Conservation (phyloP, 768 basidiomycete species). For the Kwoniella sp. region DNA sequence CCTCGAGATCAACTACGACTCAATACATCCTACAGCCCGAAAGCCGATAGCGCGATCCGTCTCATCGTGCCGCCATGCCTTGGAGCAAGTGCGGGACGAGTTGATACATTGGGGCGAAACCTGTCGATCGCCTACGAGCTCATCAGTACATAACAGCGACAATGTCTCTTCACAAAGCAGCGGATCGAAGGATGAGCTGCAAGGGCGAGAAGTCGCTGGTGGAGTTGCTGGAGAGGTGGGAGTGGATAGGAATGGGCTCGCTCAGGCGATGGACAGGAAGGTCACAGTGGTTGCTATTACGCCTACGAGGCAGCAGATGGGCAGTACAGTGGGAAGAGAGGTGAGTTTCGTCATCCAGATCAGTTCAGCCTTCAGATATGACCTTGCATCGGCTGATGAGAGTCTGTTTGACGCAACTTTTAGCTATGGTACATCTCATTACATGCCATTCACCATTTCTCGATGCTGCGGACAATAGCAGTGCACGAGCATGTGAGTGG, state of each 20-base stretch:
- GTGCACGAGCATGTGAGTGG: conserved; percentile 48
- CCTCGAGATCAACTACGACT: conserved; percentile 45
- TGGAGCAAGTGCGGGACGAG: conserved; percentile 25
- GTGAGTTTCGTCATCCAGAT: too few species aligned
- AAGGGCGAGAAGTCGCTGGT: neutral
- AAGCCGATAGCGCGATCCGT: conserved; percentile 31
- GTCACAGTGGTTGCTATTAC: conserved; percentile 47
- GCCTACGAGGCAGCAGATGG: conserved; percentile 44
- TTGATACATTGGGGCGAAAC: conserved; percentile 31
- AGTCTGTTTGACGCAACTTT: conserved; percentile 5
- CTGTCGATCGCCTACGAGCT: neutral
- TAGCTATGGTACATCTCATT: conserved; percentile 51
- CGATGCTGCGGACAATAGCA: conserved; percentile 51
- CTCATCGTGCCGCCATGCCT: conserved; percentile 28
- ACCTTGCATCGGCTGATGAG: neutral
- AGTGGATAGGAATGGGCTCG: conserved; percentile 20
- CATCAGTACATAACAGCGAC: neutral
- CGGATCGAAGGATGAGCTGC: neutral
- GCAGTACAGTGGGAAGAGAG: conserved; percentile 43
- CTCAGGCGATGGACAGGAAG: conserved; percentile 27
- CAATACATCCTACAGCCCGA: conserved; percentile 32
- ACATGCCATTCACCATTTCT: conserved; percentile 52
- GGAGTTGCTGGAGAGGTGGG: conserved; percentile 27
- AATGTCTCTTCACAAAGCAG: neutral
- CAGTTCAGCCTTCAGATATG: neutral